Evolutionary conservation across 805 yeast genomes (phyloP).

Genomic region (Yarrowia keelungensis): DNA sequence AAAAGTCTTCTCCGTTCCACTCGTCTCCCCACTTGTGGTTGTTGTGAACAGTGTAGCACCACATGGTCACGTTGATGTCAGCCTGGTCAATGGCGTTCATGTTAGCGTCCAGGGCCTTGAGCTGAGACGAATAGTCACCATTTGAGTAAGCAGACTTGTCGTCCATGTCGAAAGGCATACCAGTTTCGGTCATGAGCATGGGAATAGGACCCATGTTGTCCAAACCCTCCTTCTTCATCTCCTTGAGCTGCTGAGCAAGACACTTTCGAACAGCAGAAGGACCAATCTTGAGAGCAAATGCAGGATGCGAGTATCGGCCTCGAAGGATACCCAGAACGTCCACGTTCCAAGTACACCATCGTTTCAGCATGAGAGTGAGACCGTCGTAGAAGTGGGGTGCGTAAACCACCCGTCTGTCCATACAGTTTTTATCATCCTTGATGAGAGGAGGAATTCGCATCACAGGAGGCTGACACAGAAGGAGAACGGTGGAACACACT

Average conservation of each 20-base stretch:
- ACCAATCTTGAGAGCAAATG: conserved; percentile 70
- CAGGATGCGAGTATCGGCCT: conserved; percentile 74
- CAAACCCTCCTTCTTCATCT: conserved; percentile 67
- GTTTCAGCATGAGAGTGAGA: conserved; percentile 83
- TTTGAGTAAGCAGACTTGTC: conserved; percentile 67
- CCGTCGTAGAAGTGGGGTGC: conserved; percentile 95
- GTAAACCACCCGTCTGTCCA: conserved; percentile 69
- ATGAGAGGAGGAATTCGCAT: conserved; percentile 76
- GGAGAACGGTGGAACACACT: conserved; percentile 56
- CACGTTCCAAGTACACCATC: conserved; percentile 85
- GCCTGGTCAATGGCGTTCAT: conserved; percentile 76
- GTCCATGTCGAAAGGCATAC: conserved; percentile 96
- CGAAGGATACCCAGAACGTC: conserved; percentile 87
- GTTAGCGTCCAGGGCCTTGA: conserved; percentile 80
- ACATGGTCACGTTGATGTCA: conserved; percentile 73
- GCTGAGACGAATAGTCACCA: conserved; percentile 73
- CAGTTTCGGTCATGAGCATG: conserved; percentile 83
- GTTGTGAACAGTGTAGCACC: conserved; percentile 80
- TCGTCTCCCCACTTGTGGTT: conserved; percentile 83
- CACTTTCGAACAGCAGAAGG: conserved; percentile 75
- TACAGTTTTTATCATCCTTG: conserved; percentile 54
- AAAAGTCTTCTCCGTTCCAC: conserved; percentile 93
- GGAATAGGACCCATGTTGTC: conserved; percentile 71
- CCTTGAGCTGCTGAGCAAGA: conserved; percentile 67
- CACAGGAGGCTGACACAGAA: conserved; percentile 83